A percentile compares a stretch with the other conserved stretches of the same genome.
These are phyloP conservation scores for Dipteronia sinensis DNA, from an alignment of 345 rosid genomes.

Conservation along the genomic window DNA sequence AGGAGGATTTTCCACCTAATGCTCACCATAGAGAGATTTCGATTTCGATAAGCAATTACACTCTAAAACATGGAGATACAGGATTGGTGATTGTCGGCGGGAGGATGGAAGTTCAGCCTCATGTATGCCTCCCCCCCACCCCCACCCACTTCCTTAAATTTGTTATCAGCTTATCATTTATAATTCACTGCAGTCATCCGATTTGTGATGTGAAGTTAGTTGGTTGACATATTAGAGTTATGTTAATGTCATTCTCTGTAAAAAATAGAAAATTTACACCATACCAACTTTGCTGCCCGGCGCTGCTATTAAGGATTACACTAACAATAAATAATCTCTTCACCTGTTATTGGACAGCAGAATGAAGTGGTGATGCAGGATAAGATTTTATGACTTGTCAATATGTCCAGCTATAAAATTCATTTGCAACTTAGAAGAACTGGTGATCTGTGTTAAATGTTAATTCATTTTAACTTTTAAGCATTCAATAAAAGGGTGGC, in stretches of 20 bases:
- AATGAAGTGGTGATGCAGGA: neutral
- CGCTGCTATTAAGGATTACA: neutral
- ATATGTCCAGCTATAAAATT: neutral
- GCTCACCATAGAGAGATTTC: slow-evolving; percentile 89
- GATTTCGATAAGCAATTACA: slow-evolving; percentile 79
- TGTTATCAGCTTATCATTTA: neutral
- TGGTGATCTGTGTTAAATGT: neutral
- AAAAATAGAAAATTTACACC: neutral
- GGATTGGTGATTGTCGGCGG: slow-evolving; percentile 93
- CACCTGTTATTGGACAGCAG: neutral
- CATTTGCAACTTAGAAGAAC: neutral
- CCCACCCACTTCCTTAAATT: too few relatives aligned
- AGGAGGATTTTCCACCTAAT: slow-evolving; percentile 94
- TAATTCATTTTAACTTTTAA: neutral
- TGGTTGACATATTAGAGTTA: neutral
- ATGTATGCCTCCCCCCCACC: slow-evolving; percentile 50
- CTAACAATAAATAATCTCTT: neutral
- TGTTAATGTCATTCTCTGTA: too few relatives aligned
- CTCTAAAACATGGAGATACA: slow-evolving; percentile 82
- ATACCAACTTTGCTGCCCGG: too few relatives aligned
- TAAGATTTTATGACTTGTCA: neutral
- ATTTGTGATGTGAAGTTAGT: slow-evolving; percentile 2
- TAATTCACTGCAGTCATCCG: neutral
- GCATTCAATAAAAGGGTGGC: neutral
- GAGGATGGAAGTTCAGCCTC: slow-evolving; percentile 90